Evolutionary conservation across 2,329 filamentous ascomycete species (phyloP), one percentile per base, ranked within the genome.

Genomic region (Neonectria hederae): DNA sequence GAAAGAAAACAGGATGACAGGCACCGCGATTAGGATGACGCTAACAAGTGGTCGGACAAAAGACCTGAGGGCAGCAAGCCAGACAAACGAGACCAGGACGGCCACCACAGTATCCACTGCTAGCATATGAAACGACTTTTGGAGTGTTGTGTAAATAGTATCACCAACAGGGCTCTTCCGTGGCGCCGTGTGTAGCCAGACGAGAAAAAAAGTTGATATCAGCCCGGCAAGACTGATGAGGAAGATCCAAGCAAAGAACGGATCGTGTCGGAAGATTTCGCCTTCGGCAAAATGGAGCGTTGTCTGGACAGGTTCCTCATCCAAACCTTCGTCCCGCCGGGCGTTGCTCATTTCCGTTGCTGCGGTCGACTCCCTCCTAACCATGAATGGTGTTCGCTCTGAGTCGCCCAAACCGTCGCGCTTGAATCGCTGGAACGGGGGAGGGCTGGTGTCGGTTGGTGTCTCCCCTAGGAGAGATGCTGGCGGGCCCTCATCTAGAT

Each of bases 91-190:
- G 21, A 98, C 92, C 38, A 97, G 83, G 42, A 97, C 83, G 1
- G 96, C 92, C n/a, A 97, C 90, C 19, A 98, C 78, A 1, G 96
- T 98, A 79, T 98, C 97, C 56, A 96, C 89, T 2, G 93, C 92
- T 45, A 99, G 88, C 69, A 98, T 90, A 75, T 96, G 90, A 74
- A 97, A 96, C 0, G 94, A 97, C 54, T 90, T 89, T 71, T 92
- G 90, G 38, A 99, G 82, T 5, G 93, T 94, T 14, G 92, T 93
- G 78, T 99, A 99, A 63, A 99, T 93, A 1, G 95, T 97, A 78
- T 99, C 96, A 14, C 94, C 95, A 61, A 97, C 87, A 1, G 91
- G 90, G 64, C 86, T 86, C 75, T 92, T 92, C 59, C 84, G 84
- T 1, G 90, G 83, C 19, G 92, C 89, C 2, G 95, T 98, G 76